A percentile compares a stretch with the other conserved stretches of the same genome.
These are phyloP conservation scores for Erodium trifolium DNA, from an alignment of 441 rosid species.

Conservation along the genomic window DNA sequence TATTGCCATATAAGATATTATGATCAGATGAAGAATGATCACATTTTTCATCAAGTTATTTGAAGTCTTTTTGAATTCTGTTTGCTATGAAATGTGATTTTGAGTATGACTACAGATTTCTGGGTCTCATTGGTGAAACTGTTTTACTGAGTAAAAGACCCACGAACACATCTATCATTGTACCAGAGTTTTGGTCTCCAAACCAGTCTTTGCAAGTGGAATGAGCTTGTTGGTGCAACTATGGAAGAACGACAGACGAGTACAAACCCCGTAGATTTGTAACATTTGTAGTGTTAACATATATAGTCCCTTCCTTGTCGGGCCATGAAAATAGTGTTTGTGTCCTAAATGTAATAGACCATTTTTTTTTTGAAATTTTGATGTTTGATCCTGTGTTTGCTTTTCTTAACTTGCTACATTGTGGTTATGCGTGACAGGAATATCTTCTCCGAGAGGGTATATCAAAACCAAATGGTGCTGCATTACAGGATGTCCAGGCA, in stretches of 20 bases:
- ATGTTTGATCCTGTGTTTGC: not conserved
- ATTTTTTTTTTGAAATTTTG: not conserved
- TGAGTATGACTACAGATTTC: no score
- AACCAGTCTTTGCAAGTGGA: not conserved
- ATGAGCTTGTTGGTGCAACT: not conserved
- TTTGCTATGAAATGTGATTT: no score
- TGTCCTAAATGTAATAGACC: not conserved
- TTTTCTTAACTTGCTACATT: constrained; percentile 16
- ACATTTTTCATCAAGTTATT: no score
- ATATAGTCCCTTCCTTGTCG: no score
- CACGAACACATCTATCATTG: not conserved
- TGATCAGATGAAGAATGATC: not conserved
- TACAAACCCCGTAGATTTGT: not conserved
- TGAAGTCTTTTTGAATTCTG: no score
- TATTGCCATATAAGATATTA: not conserved
- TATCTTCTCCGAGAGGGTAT: constrained; percentile 79
- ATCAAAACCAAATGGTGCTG: constrained; percentile 49
- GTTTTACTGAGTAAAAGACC: not conserved
- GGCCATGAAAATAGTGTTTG: not conserved
- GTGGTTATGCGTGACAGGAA: constrained; percentile 46
- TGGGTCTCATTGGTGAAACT: no score
- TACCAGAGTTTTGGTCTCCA: not conserved
- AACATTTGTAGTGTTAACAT: not conserved
- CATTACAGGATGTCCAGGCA: constrained; percentile 63
- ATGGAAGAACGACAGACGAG: not conserved